These are phyloP conservation scores for Candida tallmaniae DNA, from an alignment of 805 yeast species.

Conservation along the genomic window DNA sequence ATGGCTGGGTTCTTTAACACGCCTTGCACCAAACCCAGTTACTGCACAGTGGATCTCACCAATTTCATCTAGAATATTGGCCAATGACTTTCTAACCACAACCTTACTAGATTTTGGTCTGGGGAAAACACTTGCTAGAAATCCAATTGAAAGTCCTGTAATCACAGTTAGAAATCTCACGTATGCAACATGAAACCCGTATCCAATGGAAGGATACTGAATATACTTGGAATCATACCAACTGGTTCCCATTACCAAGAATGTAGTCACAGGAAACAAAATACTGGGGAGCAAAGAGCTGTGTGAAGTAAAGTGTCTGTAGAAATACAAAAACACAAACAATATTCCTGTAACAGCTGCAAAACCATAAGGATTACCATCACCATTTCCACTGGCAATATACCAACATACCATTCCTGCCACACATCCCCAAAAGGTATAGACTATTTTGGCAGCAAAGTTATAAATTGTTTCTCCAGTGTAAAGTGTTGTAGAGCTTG, in stretches of 20 bases:
- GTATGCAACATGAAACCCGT: slow-evolving; percentile 24
- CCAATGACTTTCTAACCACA: slow-evolving; percentile 20
- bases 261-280: slow-evolving; percentile 22
- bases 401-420: slow-evolving; percentile 33
- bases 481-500: slow-evolving; percentile 25
- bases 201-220: slow-evolving; percentile 20
- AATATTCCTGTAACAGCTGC: slow-evolving; percentile 24
- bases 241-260: slow-evolving; percentile 30
- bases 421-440: slow-evolving; percentile 25
- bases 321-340: slow-evolving; percentile 18
- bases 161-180: slow-evolving; percentile 23
- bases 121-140: slow-evolving; percentile 29
- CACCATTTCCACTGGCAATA: slow-evolving; percentile 27
- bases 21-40: slow-evolving; percentile 20
- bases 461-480: slow-evolving; percentile 28
- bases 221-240: slow-evolving; percentile 22
- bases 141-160: slow-evolving; percentile 26
- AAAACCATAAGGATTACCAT: slow-evolving; percentile 29
- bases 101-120: slow-evolving; percentile 23
- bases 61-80: slow-evolving; percentile 19
- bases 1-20: slow-evolving; percentile 17
- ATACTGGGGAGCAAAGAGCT: slow-evolving; percentile 21
- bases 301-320: slow-evolving; percentile 29
- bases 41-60: slow-evolving; percentile 28
- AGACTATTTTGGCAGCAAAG: slow-evolving; percentile 19